phyloP scores from a whole-genome alignment of 2,329 filamentous ascomycete genomes.

The Aspergillus alliaceus region DNA sequence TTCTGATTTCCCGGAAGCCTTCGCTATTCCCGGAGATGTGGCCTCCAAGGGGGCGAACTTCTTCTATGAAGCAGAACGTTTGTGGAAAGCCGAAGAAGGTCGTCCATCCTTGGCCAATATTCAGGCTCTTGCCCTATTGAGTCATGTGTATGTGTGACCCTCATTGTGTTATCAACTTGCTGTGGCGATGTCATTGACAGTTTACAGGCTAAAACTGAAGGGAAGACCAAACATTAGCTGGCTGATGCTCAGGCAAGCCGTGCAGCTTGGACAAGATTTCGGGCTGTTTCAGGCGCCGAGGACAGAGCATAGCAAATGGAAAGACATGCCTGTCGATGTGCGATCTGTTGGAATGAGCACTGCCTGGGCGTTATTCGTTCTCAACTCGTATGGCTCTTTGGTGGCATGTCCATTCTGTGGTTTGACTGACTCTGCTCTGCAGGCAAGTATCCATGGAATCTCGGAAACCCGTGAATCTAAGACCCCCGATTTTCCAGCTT shows the following conservation, averaged over 20 bases:
- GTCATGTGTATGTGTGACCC: slow-evolving; percentile 27
- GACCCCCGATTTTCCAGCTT: slow-evolving; percentile 17
- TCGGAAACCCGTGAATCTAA: slow-evolving; percentile 20
- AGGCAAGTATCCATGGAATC: slow-evolving; percentile 32
- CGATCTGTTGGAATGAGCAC: slow-evolving; percentile 25
- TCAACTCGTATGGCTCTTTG: slow-evolving; percentile 26
- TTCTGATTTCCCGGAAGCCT: slow-evolving; percentile 35
- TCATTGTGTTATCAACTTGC: background rate
- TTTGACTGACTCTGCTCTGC: slow-evolving; percentile 9
- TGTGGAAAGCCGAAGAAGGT: slow-evolving; percentile 39
- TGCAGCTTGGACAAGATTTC: slow-evolving; percentile 33
- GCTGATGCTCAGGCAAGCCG: slow-evolving; percentile 33
- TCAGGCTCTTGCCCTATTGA: slow-evolving; percentile 38
- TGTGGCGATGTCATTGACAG: slow-evolving; percentile 14
- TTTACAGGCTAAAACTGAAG: slow-evolving; percentile 26
- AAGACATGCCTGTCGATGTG: slow-evolving; percentile 16
- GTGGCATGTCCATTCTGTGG: background rate
- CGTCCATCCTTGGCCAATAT: slow-evolving; percentile 33
- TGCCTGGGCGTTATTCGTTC: slow-evolving; percentile 32
- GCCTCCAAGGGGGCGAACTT: slow-evolving; percentile 36
- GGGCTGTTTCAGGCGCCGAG: slow-evolving; percentile 25
- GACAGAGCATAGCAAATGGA: slow-evolving; percentile 7
- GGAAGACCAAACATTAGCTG: slow-evolving; percentile 28
- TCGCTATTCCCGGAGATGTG: slow-evolving; percentile 26
- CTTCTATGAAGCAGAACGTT: slow-evolving; percentile 34